Evolutionary conservation across 306 rosid species (phyloP).

Genomic region (Lathyrus tuberosus): DNA sequence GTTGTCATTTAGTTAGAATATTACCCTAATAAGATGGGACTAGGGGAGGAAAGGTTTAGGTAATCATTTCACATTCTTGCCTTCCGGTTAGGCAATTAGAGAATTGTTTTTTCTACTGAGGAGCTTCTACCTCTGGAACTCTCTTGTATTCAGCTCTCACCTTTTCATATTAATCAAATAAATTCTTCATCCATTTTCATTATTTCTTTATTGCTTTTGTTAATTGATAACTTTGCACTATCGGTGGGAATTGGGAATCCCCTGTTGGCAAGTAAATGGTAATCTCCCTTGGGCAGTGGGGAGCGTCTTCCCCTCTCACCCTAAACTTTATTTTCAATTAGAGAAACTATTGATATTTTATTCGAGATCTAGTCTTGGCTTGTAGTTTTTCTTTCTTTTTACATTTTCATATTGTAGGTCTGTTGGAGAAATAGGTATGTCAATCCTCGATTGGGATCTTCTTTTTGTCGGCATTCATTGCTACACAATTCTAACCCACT

Average conservation of each 20-base stretch:
- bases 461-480: background rate
- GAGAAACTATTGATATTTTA: background rate
- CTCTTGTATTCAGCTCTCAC: background rate
- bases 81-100: background rate
- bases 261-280: background rate
- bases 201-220: too few relatives aligned
- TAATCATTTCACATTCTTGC: background rate
- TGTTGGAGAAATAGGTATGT: constrained; percentile 4
- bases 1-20: background rate
- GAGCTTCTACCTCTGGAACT: too few relatives aligned
- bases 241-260: background rate
- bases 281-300: background rate
- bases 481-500: background rate
- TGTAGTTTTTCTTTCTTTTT: background rate
- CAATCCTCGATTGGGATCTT: constrained; percentile 5
- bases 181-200: too few relatives aligned
- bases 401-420: background rate
- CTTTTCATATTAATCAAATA: background rate
- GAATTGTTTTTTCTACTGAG: too few relatives aligned
- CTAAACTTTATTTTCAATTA: background rate
- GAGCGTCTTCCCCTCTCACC: background rate
- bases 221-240: background rate
- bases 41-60: background rate
- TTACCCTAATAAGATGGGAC: too few relatives aligned
- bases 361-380: background rate